Evolutionary conservation across 768 basidiomycete genomes (phyloP).

Genomic region (Mycena metata): DNA sequence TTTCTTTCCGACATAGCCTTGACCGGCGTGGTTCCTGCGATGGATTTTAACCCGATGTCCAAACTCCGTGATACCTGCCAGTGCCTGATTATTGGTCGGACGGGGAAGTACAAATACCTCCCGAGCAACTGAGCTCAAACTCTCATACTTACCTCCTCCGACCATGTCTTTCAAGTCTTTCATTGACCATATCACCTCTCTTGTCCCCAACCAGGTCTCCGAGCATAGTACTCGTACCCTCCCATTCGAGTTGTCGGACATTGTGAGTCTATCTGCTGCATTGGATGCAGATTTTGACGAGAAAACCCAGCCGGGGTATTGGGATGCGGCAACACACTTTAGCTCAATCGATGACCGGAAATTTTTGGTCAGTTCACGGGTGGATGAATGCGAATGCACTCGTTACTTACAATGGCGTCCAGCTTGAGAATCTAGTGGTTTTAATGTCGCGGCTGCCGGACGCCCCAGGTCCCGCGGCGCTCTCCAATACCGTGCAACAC

Average conservation of each 20-base stretch:
- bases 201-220: constrained; percentile 16
- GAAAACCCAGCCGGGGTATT: constrained; percentile 61
- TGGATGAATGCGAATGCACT: background rate
- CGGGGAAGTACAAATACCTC: constrained; percentile 14
- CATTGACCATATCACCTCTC: constrained; percentile 21
- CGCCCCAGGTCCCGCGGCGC: constrained; percentile 24
- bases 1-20: background rate
- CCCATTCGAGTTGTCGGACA: constrained; percentile 19
- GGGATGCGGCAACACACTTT: constrained; percentile 61
- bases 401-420: constrained; percentile 26
- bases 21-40: no score
- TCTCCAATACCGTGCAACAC: constrained; percentile 60
- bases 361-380: constrained; percentile 61
- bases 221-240: constrained; percentile 13
- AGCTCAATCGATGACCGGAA: constrained; percentile 69
- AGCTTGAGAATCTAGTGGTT: constrained; percentile 75
- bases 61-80: constrained; percentile 29
- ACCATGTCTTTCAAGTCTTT: constrained; percentile 29
- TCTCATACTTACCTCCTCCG: background rate
- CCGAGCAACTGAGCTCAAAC: background rate
- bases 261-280: background rate
- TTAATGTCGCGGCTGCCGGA: constrained; percentile 67
- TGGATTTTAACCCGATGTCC: constrained; percentile 12
- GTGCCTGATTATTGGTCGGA: constrained; percentile 24
- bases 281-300: background rate